Evolutionary conservation across 2,329 filamentous ascomycete genomes (phyloP).

Genomic region (Fusarium liriodendri): DNA sequence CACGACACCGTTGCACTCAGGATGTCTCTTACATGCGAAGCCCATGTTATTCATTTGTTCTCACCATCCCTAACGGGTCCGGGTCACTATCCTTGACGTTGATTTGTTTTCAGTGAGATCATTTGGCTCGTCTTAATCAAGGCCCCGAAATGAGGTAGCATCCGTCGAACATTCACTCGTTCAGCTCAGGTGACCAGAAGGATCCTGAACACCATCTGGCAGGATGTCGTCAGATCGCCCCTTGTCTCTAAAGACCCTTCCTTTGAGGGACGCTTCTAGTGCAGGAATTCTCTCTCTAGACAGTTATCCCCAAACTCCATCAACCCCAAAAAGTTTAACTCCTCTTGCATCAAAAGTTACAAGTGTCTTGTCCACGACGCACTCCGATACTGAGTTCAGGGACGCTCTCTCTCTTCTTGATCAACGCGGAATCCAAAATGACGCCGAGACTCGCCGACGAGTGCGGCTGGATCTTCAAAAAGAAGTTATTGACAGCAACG

Average conservation of each 20-base stretch:
- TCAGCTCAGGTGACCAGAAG: not conserved
- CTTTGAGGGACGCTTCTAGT: constrained; percentile 42
- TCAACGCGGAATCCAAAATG: constrained; percentile 76
- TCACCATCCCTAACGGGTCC: not conserved
- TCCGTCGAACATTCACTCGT: not conserved
- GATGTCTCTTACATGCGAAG: constrained; percentile 10
- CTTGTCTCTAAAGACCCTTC: constrained; percentile 34
- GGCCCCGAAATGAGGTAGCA: constrained; percentile 17
- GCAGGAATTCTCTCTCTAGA: constrained; percentile 76
- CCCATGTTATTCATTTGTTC: not conserved
- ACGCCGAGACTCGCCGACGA: constrained; percentile 80
- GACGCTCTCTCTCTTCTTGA: constrained; percentile 86
- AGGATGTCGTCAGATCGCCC: constrained; percentile 37
- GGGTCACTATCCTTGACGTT: not conserved
- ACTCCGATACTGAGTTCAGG: constrained; percentile 91
- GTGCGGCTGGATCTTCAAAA: constrained; percentile 87
- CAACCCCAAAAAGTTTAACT: constrained; percentile 59
- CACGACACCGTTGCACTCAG: constrained; percentile 42
- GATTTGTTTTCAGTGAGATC: not conserved
- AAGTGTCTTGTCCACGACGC: constrained; percentile 88
- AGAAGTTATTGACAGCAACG: constrained; percentile 94
- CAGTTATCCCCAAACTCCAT: constrained; percentile 86
- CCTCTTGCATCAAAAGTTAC: constrained; percentile 86
- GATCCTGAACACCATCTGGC: constrained; percentile 1
- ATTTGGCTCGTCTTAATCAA: not conserved